Evolutionary conservation across 148 eudicot species (phyloP), one percentile per base, ranked within the genome.

Genomic region (Vaccinium corymbosum): DNA sequence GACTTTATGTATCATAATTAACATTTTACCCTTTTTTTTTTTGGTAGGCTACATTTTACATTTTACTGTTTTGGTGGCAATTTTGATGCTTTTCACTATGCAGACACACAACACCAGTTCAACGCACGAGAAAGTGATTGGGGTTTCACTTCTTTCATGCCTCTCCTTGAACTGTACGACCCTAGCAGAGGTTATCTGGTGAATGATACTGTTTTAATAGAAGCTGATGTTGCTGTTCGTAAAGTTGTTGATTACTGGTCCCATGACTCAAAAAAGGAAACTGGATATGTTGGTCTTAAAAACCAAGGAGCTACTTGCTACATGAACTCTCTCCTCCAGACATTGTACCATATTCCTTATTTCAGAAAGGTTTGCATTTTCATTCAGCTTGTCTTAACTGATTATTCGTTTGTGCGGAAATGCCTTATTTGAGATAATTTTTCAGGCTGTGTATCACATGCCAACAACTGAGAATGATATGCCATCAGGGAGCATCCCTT

Each of bases 101-200:
- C 94, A 97, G 99, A 97, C 84, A 92, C 99, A 12, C 99, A 97
- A 32, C 99, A 97, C 87, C 99, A 97, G 86, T 97, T 97, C 85
- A 92, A 90, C 86, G 90, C 93, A 56, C 86, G 98, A 85, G 99
- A 97, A 86, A 94, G 95, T 83, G 99, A 97, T 89, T 97, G 99
- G 99, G 99, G 99, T 46, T 97, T 97, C 90, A 97, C 99, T 49
- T 93, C 99, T 22, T 97, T 97, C 89, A 94, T 97, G 98, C 92
- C 98, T 81, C 92, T 97, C 25, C 85, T 93, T 79, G 99, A 97
- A 17, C 90, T 94, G 7, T 94, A 97, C 90, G 99, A 97, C 79
- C 98, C 94, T 79, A 77, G 78, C 80, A 93, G 93, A 74, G 98
- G 99, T 56, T 97, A 89, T 85, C 89, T 97, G 76, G 89, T 90